phyloP scores from a whole-genome alignment of 116 monocot species.

The Trichopus zeylanicus region DNA sequence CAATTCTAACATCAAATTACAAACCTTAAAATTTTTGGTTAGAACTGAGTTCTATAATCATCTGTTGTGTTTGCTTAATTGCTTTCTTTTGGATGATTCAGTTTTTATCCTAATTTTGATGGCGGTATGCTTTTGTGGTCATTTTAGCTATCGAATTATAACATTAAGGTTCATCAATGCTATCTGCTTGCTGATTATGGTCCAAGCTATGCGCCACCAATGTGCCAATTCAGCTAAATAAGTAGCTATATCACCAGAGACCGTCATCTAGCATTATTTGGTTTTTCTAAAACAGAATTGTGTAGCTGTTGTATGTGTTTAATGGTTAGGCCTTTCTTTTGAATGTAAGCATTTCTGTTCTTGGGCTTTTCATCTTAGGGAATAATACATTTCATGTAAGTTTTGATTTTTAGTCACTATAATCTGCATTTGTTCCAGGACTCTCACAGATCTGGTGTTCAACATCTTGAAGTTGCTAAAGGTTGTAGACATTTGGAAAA shows the following conservation, averaged over 20 bases:
- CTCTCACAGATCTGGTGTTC: not conserved
- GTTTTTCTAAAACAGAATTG: not conserved
- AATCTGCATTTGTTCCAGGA: slow-evolving; percentile 15
- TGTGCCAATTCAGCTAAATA: too few relatives aligned
- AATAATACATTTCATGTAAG: not conserved
- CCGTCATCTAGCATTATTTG: not conserved
- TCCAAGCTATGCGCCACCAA: too few relatives aligned
- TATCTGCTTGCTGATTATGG: not conserved
- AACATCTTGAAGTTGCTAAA: slow-evolving; percentile 4
- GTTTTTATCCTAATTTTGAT: not conserved
- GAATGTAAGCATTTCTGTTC: not conserved
- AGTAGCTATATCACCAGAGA: not conserved
- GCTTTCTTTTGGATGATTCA: not conserved
- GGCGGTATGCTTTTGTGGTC: too few relatives aligned
- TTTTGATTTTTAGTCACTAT: not conserved
- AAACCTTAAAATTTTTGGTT: not conserved
- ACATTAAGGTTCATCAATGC: not conserved
- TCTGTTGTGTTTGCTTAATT: not conserved
- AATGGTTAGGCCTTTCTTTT: not conserved
- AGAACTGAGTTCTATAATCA: not conserved
- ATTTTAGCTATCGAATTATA: not conserved
- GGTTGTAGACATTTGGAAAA: slow-evolving; percentile 2
- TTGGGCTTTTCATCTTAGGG: not conserved
- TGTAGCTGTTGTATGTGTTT: not conserved
- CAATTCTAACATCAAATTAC: not conserved